Evolutionary conservation across 1,139 yeast genomes (phyloP).

Genomic region (Protomyces inouyei): DNA sequence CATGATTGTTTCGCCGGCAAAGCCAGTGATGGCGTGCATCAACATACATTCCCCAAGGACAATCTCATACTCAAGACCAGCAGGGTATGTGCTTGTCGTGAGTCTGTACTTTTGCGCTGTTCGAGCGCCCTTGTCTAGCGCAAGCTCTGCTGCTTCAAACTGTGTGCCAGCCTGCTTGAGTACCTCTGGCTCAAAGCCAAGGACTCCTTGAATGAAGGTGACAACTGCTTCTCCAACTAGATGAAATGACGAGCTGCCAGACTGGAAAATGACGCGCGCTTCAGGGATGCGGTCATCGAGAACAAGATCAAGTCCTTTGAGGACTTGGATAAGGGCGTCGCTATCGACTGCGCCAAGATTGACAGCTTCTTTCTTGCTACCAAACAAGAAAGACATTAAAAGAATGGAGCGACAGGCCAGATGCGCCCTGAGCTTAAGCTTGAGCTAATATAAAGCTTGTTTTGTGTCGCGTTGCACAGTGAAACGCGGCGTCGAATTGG

Average conservation of each 20-base stretch:
- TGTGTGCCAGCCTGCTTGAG: slow-evolving; percentile 57
- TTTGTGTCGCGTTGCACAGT: neutral
- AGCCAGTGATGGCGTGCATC: slow-evolving; percentile 23
- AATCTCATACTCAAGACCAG: slow-evolving; percentile 22
- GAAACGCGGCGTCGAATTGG: too few species aligned
- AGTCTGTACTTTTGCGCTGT: slow-evolving; percentile 32
- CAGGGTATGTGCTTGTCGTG: slow-evolving; percentile 16
- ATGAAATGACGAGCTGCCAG: slow-evolving; percentile 14
- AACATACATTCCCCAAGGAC: slow-evolving; percentile 18
- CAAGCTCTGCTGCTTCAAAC: slow-evolving; percentile 64
- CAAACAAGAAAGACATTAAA: slow-evolving; percentile 15
- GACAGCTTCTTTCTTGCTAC: slow-evolving; percentile 13
- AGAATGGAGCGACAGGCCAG: too few species aligned
- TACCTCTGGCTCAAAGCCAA: slow-evolving; percentile 43
- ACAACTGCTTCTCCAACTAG: slow-evolving; percentile 23
- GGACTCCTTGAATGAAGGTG: slow-evolving; percentile 22
- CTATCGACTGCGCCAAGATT: slow-evolving; percentile 19
- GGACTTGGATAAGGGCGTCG: slow-evolving; percentile 21
- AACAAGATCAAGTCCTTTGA: slow-evolving; percentile 25
- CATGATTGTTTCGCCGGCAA: slow-evolving; percentile 26
- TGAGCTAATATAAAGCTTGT: neutral
- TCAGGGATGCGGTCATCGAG: slow-evolving; percentile 25
- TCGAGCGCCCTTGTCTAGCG: slow-evolving; percentile 59
- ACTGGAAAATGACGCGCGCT: slow-evolving; percentile 9
- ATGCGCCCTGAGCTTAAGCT: too few species aligned